Base-by-base conservation (phyloP, 495 filamentous ascomycete genomes). In the Penicillium crystallinum region DNA sequence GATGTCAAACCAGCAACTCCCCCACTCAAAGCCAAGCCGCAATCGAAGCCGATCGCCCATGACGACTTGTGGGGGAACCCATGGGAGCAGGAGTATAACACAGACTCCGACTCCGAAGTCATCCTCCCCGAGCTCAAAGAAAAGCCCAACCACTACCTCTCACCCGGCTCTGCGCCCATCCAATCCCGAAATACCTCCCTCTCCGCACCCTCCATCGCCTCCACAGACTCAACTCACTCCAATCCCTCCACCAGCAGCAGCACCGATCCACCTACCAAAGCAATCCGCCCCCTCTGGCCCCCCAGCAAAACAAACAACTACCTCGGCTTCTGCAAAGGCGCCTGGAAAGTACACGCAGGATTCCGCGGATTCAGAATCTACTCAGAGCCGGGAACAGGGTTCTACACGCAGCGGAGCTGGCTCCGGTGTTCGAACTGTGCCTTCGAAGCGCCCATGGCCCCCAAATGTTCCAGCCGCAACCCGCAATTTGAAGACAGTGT, bases 321-420 rank as follows among this genome's bases (percentile, higher is more conserved):
- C 55, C 69, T 68, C 19, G 75, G 74, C 3, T 78, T 79, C 67
- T 79, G 77, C 69, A 76, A 77, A 67, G 76, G 76, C 22, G 74
- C 75, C 11, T 78, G 73, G 71, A 63, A 70, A 42, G 59, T 71
- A 2, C 68, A 73, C 33, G 67, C 72, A 29, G 71, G 74, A 3
- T 56, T 70, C 18, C 70, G 52, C 59, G 70, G 34, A 35, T 76
- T 59, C 57, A 64, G 52, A 38, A 54, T 66, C 34, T 62, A 63
- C 50, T 65, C 40, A 2, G 63, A 69, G 12, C 72, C 77, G 0
- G 63, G 62, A 3, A 59, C 66, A 12, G 62, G 73, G 3, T 58
- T 50, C 55, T 74, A 73, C 55, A 66, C 55, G 33, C 55, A 55
- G 3, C 43, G 41, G 9, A 61, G 59, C 12, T 65, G 65, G 53